Evolutionary conservation across 768 basidiomycete species (phyloP).

Genomic region (Pholiota conissans): DNA sequence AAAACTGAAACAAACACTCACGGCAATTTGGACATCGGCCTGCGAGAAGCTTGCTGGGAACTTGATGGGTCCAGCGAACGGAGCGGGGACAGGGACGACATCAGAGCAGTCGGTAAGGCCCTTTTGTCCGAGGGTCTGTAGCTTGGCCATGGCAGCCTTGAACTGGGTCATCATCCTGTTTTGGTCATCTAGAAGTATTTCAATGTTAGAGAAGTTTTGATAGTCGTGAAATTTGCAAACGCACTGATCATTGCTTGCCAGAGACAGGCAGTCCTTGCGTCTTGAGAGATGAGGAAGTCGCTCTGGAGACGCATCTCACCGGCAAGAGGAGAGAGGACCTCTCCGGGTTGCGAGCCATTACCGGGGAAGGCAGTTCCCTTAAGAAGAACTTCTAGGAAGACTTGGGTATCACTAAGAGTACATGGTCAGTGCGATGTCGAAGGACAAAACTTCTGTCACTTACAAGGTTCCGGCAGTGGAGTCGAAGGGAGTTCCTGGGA

Average conservation of each 20-base stretch:
- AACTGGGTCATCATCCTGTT: constrained; percentile 21
- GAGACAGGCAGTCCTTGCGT: constrained; percentile 10
- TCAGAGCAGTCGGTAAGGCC: constrained; percentile 36
- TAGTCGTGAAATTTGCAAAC: not conserved
- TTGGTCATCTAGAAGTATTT: constrained; percentile 17
- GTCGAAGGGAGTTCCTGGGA: constrained; percentile 32
- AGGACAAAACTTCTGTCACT: not conserved
- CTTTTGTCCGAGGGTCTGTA: constrained; percentile 28
- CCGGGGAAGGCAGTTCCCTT: constrained; percentile 17
- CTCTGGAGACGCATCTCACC: constrained; percentile 40
- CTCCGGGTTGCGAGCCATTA: constrained; percentile 23
- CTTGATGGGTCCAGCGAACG: constrained; percentile 12
- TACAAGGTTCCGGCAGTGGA: constrained; percentile 28
- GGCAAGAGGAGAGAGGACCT: constrained; percentile 29
- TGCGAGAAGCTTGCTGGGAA: constrained; percentile 16
- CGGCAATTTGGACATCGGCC: constrained; percentile 12
- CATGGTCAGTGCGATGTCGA: not conserved
- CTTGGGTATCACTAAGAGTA: constrained; percentile 26
- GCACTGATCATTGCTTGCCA: constrained; percentile 14
- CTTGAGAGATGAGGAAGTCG: constrained; percentile 25
- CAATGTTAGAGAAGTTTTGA: not conserved
- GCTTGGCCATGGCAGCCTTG: constrained; percentile 31
- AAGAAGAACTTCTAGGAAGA: constrained; percentile 32
- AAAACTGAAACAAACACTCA: not conserved
- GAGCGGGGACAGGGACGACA: constrained; percentile 18